phyloP scores from a whole-genome alignment of 805 yeast genomes.

The Teunomyces tritomae region DNA sequence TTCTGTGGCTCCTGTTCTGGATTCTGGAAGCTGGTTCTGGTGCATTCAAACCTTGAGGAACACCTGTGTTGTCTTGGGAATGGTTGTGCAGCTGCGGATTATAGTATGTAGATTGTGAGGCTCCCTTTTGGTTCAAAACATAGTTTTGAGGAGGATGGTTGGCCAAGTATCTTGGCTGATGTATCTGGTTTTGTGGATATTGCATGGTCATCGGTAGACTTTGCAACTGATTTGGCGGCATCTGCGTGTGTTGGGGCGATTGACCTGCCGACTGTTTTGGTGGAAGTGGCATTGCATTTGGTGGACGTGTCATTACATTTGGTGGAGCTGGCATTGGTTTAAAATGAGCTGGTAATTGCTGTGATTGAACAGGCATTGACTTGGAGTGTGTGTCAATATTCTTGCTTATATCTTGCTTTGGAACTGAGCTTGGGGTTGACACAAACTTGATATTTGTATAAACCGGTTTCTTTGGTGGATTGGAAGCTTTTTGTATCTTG shows the following conservation, averaged over 20 bases:
- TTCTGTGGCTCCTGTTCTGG: constrained; percentile 18
- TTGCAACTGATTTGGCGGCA: too few species aligned
- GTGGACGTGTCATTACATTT: too few species aligned
- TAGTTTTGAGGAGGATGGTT: too few species aligned
- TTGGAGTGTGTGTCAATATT: background rate
- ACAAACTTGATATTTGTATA: constrained; percentile 4
- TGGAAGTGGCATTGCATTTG: too few species aligned
- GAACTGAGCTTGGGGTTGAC: background rate
- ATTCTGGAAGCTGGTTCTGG: background rate
- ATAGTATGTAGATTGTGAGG: background rate
- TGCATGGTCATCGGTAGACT: too few species aligned
- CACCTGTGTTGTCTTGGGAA: background rate
- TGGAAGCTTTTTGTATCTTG: background rate
- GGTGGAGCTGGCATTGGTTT: too few species aligned
- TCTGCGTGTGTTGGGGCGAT: too few species aligned
- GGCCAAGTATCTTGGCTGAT: too few species aligned
- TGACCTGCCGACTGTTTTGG: too few species aligned
- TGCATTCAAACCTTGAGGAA: background rate
- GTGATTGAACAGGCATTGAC: background rate
- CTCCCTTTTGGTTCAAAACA: background rate
- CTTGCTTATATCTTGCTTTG: background rate
- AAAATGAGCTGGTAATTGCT: too few species aligned
- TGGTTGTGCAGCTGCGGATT: too few species aligned
- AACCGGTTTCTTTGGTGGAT: background rate
- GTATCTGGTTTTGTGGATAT: too few species aligned